These are phyloP conservation scores for Blastobotrys proliferans DNA, from an alignment of 1,139 yeast species.

Conservation along the genomic window DNA sequence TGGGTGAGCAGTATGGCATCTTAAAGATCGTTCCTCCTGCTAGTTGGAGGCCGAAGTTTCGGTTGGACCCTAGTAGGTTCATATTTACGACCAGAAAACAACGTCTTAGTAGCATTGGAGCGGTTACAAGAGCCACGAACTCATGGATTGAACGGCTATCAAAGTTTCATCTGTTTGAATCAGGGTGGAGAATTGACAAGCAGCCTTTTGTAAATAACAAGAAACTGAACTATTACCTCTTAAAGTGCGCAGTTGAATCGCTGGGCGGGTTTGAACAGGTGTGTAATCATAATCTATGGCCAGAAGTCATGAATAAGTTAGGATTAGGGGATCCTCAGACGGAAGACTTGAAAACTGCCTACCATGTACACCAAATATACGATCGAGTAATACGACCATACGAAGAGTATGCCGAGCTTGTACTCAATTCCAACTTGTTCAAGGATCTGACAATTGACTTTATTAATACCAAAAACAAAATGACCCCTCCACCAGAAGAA, in stretches of 20 bases:
- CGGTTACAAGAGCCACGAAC: slow-evolving; percentile 34
- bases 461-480: neutral
- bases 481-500: slow-evolving; percentile 4
- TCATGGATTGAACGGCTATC: slow-evolving; percentile 36
- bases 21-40: slow-evolving; percentile 61
- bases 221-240: slow-evolving; percentile 30
- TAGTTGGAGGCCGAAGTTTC: slow-evolving; percentile 39
- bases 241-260: slow-evolving; percentile 23
- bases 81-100: slow-evolving; percentile 55
- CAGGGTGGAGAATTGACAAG: slow-evolving; percentile 25
- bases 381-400: slow-evolving; percentile 8
- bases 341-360: slow-evolving; percentile 2
- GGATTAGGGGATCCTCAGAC: neutral
- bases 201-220: slow-evolving; percentile 30
- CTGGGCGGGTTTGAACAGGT: slow-evolving; percentile 7
- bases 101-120: slow-evolving; percentile 43
- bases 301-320: neutral
- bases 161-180: slow-evolving; percentile 31
- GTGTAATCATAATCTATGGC: slow-evolving; percentile 4
- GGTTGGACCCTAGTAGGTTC: slow-evolving; percentile 46
- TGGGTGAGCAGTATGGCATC: slow-evolving; percentile 63
- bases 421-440: slow-evolving; percentile 1
- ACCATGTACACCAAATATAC: slow-evolving; percentile 4
- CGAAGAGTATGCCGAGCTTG: slow-evolving; percentile 11
- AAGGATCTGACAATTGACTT: slow-evolving; percentile 2